These are phyloP conservation scores for Moesziomyces sp. DNA, from an alignment of 1,284 basidiomycete genomes.

Conservation along the genomic window DNA sequence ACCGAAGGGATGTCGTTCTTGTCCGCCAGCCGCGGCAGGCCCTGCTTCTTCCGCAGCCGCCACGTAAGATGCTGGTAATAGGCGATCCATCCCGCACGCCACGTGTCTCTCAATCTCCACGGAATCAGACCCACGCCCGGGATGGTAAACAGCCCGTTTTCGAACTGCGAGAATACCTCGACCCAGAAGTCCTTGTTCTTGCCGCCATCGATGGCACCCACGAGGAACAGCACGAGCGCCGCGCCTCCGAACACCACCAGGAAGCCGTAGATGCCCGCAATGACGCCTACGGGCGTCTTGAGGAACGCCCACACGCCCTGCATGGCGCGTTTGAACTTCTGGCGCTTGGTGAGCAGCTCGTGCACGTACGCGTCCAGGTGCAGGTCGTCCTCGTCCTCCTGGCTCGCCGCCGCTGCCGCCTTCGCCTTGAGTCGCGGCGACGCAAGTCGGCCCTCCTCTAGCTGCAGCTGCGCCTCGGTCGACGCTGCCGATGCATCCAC, in stretches of 20 bases:
- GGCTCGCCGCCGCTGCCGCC: background rate
- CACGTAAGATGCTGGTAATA: conserved; percentile 68
- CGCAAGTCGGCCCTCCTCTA: conserved; percentile 26
- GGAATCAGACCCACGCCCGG: conserved; percentile 76
- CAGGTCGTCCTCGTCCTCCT: conserved; percentile 19
- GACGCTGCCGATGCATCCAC: conserved; percentile 16
- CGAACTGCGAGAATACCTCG: conserved; percentile 81
- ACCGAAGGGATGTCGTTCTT: conserved; percentile 39
- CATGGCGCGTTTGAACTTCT: conserved; percentile 73
- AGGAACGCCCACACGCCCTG: conserved; percentile 83
- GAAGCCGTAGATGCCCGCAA: conserved; percentile 83
- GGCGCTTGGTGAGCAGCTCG: conserved; percentile 38
- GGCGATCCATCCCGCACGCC: conserved; percentile 78
- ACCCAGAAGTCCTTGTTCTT: conserved; percentile 71
- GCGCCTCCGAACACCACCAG: conserved; percentile 50
- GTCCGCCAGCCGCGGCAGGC: conserved; percentile 32
- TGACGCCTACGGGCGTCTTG: conserved; percentile 77
- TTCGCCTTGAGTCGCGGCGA: background rate
- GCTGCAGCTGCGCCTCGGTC: conserved; percentile 26
- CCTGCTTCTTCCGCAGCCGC: conserved; percentile 33
- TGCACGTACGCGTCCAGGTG: conserved; percentile 48
- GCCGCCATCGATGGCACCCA: conserved; percentile 38
- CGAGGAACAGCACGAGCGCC: conserved; percentile 43
- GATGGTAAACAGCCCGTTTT: conserved; percentile 81
- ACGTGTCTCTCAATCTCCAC: conserved; percentile 80